Evolutionary conservation across 176 grass and related monocot genomes (phyloP).

Genomic region (barley (Hordeum vulgare)): DNA sequence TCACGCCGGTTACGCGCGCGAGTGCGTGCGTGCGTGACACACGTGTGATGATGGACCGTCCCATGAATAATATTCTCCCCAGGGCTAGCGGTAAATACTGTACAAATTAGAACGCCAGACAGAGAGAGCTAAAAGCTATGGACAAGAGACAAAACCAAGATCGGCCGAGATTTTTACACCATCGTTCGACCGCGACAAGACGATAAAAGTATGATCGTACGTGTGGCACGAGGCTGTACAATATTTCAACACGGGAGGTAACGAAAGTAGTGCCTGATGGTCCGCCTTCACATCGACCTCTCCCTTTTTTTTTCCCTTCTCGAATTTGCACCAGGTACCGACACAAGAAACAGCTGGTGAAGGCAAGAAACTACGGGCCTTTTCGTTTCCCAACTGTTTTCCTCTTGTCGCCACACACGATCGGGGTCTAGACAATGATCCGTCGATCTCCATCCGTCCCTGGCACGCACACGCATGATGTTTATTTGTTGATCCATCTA

Average conservation of each 20-base stretch:
- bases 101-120: too few relatives aligned
- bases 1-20: too few relatives aligned
- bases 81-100: neutral
- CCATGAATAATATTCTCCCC: neutral
- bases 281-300: constrained; percentile 22
- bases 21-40: neutral
- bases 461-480: neutral
- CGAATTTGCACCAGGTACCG: neutral
- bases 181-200: constrained; percentile 25
- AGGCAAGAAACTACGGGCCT: constrained; percentile 6
- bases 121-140: neutral
- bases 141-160: constrained; percentile 30
- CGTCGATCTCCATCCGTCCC: constrained; percentile 12
- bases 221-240: constrained; percentile 23
- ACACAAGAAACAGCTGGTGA: constrained; percentile 31
- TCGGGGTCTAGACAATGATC: constrained; percentile 22
- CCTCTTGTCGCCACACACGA: constrained; percentile 27
- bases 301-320: neutral
- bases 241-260: constrained; percentile 17
- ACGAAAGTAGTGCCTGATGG: neutral
- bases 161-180: constrained; percentile 24
- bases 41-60: neutral
- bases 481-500: too few relatives aligned
- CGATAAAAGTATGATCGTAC: constrained; percentile 29
- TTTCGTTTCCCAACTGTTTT: constrained; percentile 9